Conservation (phyloP, 345 rosid genomes). For the Populus euphratica region DNA sequence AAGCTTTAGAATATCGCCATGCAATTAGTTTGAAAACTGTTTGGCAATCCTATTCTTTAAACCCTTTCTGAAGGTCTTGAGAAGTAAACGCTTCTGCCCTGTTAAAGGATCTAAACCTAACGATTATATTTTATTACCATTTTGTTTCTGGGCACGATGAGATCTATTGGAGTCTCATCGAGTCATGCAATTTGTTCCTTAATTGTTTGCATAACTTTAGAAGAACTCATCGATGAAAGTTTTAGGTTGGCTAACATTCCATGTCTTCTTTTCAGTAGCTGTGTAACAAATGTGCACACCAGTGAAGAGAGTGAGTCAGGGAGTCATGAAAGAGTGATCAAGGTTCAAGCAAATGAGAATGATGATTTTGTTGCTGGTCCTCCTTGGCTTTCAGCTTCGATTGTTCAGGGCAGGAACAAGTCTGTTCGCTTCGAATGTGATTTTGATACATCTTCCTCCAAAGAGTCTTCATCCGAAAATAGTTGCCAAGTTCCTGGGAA, state of each 20-base stretch:
- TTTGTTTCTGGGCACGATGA: not conserved
- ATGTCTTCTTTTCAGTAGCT: slow-evolving; percentile 37
- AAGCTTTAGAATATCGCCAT: not conserved
- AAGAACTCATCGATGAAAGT: not conserved
- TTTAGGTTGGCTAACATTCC: not conserved
- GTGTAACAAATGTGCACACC: slow-evolving; percentile 41
- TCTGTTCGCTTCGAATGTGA: slow-evolving; percentile 56
- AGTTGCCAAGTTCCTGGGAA: slow-evolving; percentile 32
- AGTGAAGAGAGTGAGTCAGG: slow-evolving; percentile 38
- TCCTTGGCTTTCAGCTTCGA: slow-evolving; percentile 30
- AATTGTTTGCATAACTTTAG: not conserved
- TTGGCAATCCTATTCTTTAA: not conserved
- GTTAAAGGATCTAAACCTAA: not conserved
- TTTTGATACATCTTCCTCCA: slow-evolving; percentile 38
- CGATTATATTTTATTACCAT: not conserved
- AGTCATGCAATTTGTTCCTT: not conserved
- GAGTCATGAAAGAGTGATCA: slow-evolving; percentile 22
- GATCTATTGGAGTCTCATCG: not conserved
- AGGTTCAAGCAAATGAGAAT: slow-evolving; percentile 16
- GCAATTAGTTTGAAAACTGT: not conserved
- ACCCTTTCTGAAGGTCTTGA: not conserved
- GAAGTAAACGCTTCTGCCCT: not conserved
- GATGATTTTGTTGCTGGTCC: slow-evolving; percentile 10
- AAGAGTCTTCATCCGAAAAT: slow-evolving; percentile 37
- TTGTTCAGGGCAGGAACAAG: slow-evolving; percentile 40